Evolutionary conservation across 768 basidiomycete species (phyloP).

Genomic region (Boletus vermiculosoides): DNA sequence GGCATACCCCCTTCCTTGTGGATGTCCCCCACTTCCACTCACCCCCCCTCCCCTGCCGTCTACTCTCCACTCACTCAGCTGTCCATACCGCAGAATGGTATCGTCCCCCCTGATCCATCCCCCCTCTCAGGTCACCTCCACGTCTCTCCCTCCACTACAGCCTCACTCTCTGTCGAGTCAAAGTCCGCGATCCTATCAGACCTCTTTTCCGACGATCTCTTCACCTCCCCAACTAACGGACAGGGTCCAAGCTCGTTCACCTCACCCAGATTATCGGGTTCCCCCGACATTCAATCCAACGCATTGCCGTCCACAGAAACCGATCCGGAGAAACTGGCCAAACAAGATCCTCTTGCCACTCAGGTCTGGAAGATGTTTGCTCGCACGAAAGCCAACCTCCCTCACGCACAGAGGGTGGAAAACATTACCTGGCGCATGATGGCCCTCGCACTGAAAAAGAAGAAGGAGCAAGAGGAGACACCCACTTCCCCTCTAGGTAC

Average conservation of each 20-base stretch:
- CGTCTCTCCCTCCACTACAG: slow-evolving; percentile 42
- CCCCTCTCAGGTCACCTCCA: slow-evolving; percentile 36
- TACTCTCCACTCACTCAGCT: slow-evolving; percentile 41
- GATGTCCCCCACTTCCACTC: slow-evolving; percentile 71
- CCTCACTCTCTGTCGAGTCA: slow-evolving; percentile 47
- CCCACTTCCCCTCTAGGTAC: background rate
- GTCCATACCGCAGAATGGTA: slow-evolving; percentile 35
- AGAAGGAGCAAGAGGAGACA: slow-evolving; percentile 65
- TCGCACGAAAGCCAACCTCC: slow-evolving; percentile 82
- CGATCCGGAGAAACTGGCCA: slow-evolving; percentile 67
- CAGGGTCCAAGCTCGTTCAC: slow-evolving; percentile 53
- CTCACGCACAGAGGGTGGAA: slow-evolving; percentile 95
- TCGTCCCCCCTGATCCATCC: slow-evolving; percentile 31
- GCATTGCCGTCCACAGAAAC: slow-evolving; percentile 41
- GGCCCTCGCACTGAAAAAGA: slow-evolving; percentile 90
- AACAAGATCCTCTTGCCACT: slow-evolving; percentile 88
- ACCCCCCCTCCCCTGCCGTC: slow-evolving; percentile 43
- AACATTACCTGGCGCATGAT: slow-evolving; percentile 99
- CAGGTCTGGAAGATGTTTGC: slow-evolving; percentile 98
- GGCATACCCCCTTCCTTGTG: slow-evolving; percentile 75
- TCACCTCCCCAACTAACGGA: slow-evolving; percentile 33
- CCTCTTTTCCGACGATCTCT: slow-evolving; percentile 70
- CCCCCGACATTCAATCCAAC: slow-evolving; percentile 58
- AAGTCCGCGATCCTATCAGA: slow-evolving; percentile 67
- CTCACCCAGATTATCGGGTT: slow-evolving; percentile 65